Percentiles rank a stretch among this genome's conserved stretches.
Evolutionary conservation across 176 grass and related monocot species (phyloP).

Genomic region (Eragrostis curvula): DNA sequence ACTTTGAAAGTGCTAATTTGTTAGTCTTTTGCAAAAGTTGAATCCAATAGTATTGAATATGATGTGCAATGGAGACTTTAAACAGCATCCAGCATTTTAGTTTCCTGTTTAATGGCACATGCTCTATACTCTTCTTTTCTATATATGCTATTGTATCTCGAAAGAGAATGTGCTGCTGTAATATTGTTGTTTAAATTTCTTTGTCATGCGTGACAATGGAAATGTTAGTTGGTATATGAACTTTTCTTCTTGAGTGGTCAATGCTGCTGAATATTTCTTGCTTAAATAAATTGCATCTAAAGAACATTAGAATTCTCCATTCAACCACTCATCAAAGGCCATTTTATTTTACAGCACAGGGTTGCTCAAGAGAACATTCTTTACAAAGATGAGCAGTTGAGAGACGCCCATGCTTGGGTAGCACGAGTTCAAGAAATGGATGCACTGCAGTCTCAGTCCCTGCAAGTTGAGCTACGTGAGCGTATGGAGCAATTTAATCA

Average conservation of each 20-base stretch:
- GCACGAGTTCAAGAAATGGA: slow-evolving; percentile 94
- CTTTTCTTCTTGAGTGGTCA: slow-evolving; percentile 23
- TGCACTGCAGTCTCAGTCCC: slow-evolving; percentile 78
- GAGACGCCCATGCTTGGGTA: slow-evolving; percentile 95
- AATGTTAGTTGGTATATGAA: slow-evolving; percentile 1
- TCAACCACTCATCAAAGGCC: not conserved
- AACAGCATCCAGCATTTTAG: not conserved
- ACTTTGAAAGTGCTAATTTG: slow-evolving; percentile 8
- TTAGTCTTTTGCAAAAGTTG: slow-evolving; percentile 9
- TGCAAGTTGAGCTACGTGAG: slow-evolving; percentile 88
- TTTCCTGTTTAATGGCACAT: not conserved
- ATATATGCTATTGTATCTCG: not conserved
- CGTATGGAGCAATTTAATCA: slow-evolving; percentile 95
- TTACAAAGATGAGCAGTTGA: slow-evolving; percentile 98
- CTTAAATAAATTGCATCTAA: not conserved
- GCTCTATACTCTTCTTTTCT: not conserved
- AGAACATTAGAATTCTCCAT: not conserved
- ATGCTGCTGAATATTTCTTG: not conserved
- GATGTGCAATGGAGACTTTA: not conserved
- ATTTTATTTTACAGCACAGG: slow-evolving; percentile 75
- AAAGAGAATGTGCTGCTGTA: not conserved
- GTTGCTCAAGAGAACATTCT: slow-evolving; percentile 88
- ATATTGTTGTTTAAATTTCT: slow-evolving; percentile 17
- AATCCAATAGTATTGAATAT: not conserved
- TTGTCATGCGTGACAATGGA: slow-evolving; percentile 24